These are phyloP conservation scores for Seminavis robusta DNA, from an alignment of 108 stramenopile species.

Conservation along the genomic window DNA sequence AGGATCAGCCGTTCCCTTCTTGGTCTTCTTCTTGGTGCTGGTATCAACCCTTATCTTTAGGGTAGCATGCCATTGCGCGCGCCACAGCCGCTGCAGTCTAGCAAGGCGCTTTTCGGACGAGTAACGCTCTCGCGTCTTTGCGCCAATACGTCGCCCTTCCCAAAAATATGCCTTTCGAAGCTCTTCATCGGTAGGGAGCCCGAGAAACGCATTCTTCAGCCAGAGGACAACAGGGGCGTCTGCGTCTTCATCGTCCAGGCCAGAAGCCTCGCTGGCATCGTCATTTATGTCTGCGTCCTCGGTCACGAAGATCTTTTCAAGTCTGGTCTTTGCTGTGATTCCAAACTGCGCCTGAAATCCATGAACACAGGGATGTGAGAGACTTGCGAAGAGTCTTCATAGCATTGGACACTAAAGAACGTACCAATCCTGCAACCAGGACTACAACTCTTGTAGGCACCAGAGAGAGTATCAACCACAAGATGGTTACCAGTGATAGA, in stretches of 20 bases:
- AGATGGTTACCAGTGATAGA: slow-evolving; percentile 7
- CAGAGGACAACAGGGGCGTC: slow-evolving; percentile 30
- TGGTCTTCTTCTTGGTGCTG: background rate
- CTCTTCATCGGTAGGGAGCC: slow-evolving; percentile 83
- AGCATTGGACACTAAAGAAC: no score
- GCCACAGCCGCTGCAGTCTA: slow-evolving; percentile 67
- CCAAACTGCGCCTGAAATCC: no score
- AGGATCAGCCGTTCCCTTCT: no score
- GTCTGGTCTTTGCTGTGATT: no score
- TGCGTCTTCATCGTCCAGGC: no score
- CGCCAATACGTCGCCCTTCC: slow-evolving; percentile 57
- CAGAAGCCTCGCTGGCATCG: no score
- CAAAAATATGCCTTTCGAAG: slow-evolving; percentile 77
- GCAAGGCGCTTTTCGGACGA: slow-evolving; percentile 48
- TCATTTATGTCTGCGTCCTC: no score
- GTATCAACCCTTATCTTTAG: slow-evolving; percentile 15
- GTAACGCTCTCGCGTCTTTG: slow-evolving; percentile 43
- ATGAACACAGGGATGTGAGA: no score
- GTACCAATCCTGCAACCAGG: slow-evolving; percentile 39
- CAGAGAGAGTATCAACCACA: slow-evolving; percentile 32
- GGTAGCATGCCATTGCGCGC: slow-evolving; percentile 57
- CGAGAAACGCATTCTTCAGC: slow-evolving; percentile 59
- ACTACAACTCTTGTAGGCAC: slow-evolving; percentile 37
- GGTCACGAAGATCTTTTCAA: no score
- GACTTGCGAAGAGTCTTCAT: no score